A percentile compares a stretch with the other conserved stretches of the same genome.
These are phyloP conservation scores for Globisporangium alternatum DNA, from an alignment of 352 stramenopile genomes.

Conservation along the genomic window DNA sequence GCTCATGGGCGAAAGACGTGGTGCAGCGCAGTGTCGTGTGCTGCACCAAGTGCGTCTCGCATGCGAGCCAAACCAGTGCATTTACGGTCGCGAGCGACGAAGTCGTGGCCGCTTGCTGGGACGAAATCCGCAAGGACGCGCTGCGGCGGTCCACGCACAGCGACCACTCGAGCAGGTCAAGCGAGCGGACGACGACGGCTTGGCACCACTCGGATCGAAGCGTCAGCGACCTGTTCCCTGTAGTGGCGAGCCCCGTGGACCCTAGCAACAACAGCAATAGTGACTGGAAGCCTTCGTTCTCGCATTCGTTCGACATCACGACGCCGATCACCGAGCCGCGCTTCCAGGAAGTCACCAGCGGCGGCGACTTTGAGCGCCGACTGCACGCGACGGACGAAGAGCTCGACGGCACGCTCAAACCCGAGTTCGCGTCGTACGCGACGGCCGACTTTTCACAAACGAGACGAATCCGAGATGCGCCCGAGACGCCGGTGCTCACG, in stretches of 20 bases:
- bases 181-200: constrained; percentile 8
- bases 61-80: constrained; percentile 8
- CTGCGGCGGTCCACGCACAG: neutral
- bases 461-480: neutral
- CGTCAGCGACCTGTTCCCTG: neutral
- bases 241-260: neutral
- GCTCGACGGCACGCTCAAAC: constrained; percentile 6
- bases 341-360: neutral
- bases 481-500: neutral
- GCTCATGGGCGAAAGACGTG: constrained; percentile 3
- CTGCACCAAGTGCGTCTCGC: constrained; percentile 14
- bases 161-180: neutral
- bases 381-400: constrained; percentile 4
- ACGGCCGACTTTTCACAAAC: no score
- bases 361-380: neutral
- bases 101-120: constrained; percentile 1
- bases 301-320: constrained; percentile 14
- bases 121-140: neutral
- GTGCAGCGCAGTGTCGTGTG: neutral
- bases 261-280: neutral
- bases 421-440: neutral
- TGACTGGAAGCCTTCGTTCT: constrained; percentile 10
- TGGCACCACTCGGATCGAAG: constrained; percentile 11
- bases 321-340: constrained; percentile 2
- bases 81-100: constrained; percentile 7